phyloP scores from a whole-genome alignment of 2,329 filamentous ascomycete genomes.

The Alternaria novae-zelandiae region DNA sequence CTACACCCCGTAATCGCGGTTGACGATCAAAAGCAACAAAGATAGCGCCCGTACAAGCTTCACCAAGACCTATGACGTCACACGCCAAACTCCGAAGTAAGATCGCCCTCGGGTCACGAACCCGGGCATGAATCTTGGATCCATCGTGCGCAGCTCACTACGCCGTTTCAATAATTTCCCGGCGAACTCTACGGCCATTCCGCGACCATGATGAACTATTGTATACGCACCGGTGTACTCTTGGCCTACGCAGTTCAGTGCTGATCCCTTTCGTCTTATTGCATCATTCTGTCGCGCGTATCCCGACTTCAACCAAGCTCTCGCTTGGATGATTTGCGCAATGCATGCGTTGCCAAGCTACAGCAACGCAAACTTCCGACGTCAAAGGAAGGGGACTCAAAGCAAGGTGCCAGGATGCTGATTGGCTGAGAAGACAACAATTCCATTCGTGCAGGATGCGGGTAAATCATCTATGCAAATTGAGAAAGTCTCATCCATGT shows the following conservation, averaged over 20 bases:
- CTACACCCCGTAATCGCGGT: neutral
- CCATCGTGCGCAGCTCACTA: neutral
- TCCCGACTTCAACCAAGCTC: neutral
- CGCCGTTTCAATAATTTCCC: neutral
- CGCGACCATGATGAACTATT: neutral
- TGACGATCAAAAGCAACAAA: neutral
- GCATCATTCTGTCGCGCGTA: neutral
- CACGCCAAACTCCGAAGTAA: neutral
- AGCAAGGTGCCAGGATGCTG: neutral
- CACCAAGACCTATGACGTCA: neutral
- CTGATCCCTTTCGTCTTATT: neutral
- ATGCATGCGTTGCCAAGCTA: neutral
- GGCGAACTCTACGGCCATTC: too few species aligned
- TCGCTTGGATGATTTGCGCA: neutral
- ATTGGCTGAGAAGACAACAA: neutral
- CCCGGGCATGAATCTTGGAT: neutral
- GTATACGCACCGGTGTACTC: neutral
- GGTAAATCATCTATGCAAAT: neutral
- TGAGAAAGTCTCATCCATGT: neutral
- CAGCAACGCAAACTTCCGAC: neutral
- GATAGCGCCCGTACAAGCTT: neutral
- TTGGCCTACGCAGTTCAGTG: neutral
- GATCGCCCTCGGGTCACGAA: neutral
- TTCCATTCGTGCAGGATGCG: neutral
- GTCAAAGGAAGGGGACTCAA: neutral